phyloP scores from a whole-genome alignment of 164 flowering plant species.

The Vitis labrusca region DNA sequence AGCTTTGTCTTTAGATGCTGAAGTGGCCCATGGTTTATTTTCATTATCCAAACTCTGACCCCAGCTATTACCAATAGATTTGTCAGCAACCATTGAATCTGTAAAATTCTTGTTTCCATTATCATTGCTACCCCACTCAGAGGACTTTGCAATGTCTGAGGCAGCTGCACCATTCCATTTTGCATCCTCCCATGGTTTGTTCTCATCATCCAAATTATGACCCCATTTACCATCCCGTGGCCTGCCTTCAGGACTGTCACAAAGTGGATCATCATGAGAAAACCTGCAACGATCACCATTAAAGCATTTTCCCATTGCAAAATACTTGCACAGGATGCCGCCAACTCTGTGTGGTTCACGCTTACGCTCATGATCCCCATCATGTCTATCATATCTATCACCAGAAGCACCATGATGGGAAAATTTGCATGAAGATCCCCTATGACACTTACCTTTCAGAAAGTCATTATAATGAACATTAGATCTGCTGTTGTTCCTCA shows the following conservation, averaged over 20 bases:
- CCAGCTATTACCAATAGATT: slow-evolving; percentile 15
- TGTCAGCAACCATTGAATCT: background rate
- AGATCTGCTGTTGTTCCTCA: slow-evolving; percentile 20
- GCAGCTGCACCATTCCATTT: slow-evolving; percentile 3
- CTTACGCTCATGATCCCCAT: background rate
- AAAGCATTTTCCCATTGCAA: background rate
- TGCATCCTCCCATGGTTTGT: slow-evolving; percentile 6
- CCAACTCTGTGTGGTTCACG: background rate
- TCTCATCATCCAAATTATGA: slow-evolving; percentile 10
- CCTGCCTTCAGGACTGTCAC: background rate
- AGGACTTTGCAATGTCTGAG: background rate
- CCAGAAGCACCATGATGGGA: slow-evolving; percentile 28
- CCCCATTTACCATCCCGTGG: slow-evolving; percentile 19
- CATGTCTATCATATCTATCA: slow-evolving; percentile 22
- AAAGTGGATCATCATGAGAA: background rate
- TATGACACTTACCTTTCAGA: slow-evolving; percentile 35
- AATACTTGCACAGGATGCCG: background rate
- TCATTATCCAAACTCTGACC: slow-evolving; percentile 19
- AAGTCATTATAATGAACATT: slow-evolving; percentile 30
- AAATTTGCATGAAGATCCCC: slow-evolving; percentile 49
- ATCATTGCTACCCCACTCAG: slow-evolving; percentile 3
- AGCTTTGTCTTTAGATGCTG: slow-evolving; percentile 10
- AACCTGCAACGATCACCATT: background rate
- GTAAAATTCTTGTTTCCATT: background rate
- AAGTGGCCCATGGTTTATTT: slow-evolving; percentile 12